phyloP scores from a whole-genome alignment of 495 filamentous ascomycete genomes.

The Oleoguttula mirabilis region DNA sequence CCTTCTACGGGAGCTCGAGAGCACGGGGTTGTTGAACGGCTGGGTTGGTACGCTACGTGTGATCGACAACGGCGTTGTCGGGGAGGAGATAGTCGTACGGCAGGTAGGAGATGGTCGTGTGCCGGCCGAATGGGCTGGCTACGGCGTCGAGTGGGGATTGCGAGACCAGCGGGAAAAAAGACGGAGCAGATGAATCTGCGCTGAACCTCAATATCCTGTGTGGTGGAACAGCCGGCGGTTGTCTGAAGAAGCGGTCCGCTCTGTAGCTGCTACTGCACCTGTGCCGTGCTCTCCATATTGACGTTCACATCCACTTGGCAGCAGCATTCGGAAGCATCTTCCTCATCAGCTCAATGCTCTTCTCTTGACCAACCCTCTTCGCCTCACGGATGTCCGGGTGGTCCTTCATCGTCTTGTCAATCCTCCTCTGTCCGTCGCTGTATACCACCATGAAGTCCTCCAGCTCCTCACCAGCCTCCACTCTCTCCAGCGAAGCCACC shows the following conservation, averaged over 20 bases:
- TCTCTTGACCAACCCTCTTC: conserved; percentile 7
- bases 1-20: not conserved
- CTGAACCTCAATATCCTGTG: too few species aligned
- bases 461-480: conserved; percentile 42
- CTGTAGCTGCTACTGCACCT: not conserved
- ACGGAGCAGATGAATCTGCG: too few species aligned
- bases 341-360: conserved; percentile 6
- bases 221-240: not conserved
- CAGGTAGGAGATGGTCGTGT: not conserved
- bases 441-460: conserved; percentile 57
- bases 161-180: too few species aligned
- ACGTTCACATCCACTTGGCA: conserved; percentile 6
- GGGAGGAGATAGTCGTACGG: not conserved
- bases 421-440: conserved; percentile 30
- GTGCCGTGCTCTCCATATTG: not conserved
- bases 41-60: not conserved
- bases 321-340: conserved; percentile 10
- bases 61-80: not conserved
- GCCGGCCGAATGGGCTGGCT: too few species aligned
- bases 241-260: not conserved
- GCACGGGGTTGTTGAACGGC: not conserved
- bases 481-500: conserved; percentile 41
- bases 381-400: conserved; percentile 6
- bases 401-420: conserved; percentile 6
- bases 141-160: too few species aligned